phyloP scores from a whole-genome alignment of 208 protist genomes.

The Strigomonas oncopelti region DNA sequence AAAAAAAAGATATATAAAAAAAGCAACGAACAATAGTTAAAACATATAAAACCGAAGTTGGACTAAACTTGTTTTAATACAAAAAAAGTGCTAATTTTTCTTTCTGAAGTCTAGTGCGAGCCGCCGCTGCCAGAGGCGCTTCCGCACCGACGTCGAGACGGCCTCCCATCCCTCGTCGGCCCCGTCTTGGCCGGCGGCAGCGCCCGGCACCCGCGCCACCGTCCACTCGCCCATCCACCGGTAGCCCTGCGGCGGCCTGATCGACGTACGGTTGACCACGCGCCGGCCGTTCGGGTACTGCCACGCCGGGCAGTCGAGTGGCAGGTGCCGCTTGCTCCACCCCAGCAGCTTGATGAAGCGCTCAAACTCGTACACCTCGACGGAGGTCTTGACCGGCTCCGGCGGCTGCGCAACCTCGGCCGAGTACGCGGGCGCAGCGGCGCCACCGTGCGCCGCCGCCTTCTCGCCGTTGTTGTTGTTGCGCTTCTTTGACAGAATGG shows the following conservation, averaged over 20 bases:
- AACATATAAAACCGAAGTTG: constrained; percentile 7
- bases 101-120: constrained; percentile 10
- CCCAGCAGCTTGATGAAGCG: constrained; percentile 26
- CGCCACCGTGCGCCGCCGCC: neutral
- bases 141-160: neutral
- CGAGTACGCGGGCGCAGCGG: no score
- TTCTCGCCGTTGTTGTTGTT: no score
- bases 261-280: constrained; percentile 30
- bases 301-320: constrained; percentile 31
- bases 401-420: no score
- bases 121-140: neutral
- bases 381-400: constrained; percentile 8
- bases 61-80: neutral
- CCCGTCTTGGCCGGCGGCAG: neutral
- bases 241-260: constrained; percentile 46
- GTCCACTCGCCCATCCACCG: constrained; percentile 53
- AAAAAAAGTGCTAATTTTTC: constrained; percentile 7
- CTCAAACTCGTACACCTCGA: constrained; percentile 71
- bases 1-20: constrained; percentile 14
- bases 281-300: constrained; percentile 49
- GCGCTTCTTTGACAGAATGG: no score
- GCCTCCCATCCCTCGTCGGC: constrained; percentile 2
- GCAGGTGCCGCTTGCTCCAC: constrained; percentile 20
- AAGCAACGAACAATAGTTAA: constrained; percentile 5
- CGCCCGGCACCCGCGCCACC: neutral